These are phyloP conservation scores for Ceratocystis diversiconidia DNA, from an alignment of 2,329 filamentous ascomycete genomes.

Conservation along the genomic window DNA sequence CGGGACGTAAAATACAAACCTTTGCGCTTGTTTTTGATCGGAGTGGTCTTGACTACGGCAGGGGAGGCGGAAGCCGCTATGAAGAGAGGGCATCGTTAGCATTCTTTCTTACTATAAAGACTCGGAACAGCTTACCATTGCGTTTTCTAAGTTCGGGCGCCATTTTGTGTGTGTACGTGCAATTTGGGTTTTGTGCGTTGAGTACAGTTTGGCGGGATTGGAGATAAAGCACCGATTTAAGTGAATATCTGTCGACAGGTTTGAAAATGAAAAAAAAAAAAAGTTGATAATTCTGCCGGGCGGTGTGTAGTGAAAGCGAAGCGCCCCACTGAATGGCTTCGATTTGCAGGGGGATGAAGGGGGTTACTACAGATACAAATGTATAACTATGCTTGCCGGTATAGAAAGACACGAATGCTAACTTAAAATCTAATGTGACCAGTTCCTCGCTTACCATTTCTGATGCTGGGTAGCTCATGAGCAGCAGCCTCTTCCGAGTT, in stretches of 20 bases:
- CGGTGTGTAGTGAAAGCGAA: constrained; percentile 12
- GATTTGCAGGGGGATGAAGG: neutral
- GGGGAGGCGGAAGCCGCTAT: constrained; percentile 12
- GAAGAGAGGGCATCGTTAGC: constrained; percentile 4
- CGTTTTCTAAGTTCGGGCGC: constrained; percentile 31
- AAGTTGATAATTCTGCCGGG: constrained; percentile 27
- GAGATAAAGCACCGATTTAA: neutral
- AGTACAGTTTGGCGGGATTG: constrained; percentile 13
- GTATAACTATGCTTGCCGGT: no score
- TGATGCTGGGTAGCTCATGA: no score
- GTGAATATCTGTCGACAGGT: constrained; percentile 11
- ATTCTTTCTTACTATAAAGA: neutral
- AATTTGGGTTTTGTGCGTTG: constrained; percentile 19
- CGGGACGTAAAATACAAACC: constrained; percentile 21
- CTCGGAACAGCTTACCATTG: constrained; percentile 24
- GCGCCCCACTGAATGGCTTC: constrained; percentile 8
- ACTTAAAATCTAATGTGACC: no score
- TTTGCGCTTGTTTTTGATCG: constrained; percentile 25
- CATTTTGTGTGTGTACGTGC: constrained; percentile 26
- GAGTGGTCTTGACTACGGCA: constrained; percentile 17
- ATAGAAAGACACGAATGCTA: no score
- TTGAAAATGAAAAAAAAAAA: constrained; percentile 23
- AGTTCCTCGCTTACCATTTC: no score
- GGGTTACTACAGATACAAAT: neutral
- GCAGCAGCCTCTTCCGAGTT: no score